Conservation (phyloP, 1,284 basidiomycete genomes). For the Lentinus polychrous region DNA sequence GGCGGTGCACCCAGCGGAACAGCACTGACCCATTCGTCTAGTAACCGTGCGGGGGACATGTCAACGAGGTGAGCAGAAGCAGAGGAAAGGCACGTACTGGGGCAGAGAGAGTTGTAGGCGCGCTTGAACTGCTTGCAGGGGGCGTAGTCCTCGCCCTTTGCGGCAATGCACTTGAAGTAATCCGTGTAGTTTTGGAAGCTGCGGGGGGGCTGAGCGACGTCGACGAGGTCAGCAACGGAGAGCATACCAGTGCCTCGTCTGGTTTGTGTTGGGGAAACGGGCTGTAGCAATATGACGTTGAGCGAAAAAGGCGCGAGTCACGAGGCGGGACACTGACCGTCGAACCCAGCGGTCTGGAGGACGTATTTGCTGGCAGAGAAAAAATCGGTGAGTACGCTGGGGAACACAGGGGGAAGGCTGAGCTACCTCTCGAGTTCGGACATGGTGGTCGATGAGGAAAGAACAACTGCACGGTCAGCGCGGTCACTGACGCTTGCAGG, state of each 20-base stretch:
- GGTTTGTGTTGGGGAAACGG: conserved; percentile 95
- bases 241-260: conserved; percentile 87
- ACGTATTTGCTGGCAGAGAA: conserved; percentile 61
- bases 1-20: not conserved
- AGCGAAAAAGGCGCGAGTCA: conserved; percentile 3
- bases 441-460: conserved; percentile 47
- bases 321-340: conserved; percentile 45
- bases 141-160: conserved; percentile 96
- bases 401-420: not conserved
- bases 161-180: conserved; percentile 96
- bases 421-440: conserved; percentile 59
- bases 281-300: conserved; percentile 34
- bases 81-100: conserved; percentile 63
- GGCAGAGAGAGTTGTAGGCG: conserved; percentile 95
- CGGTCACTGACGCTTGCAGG: conserved; percentile 6
- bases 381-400: conserved; percentile 7
- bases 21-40: conserved; percentile 52
- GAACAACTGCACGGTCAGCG: not conserved
- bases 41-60: conserved; percentile 5
- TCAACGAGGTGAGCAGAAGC: conserved; percentile 6
- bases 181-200: conserved; percentile 96
- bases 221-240: conserved; percentile 1
- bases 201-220: not conserved
- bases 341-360: conserved; percentile 82
- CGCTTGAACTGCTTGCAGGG: conserved; percentile 99